These are phyloP conservation scores for Botrytis galanthina DNA, from an alignment of 2,329 filamentous ascomycete species.

Conservation along the genomic window DNA sequence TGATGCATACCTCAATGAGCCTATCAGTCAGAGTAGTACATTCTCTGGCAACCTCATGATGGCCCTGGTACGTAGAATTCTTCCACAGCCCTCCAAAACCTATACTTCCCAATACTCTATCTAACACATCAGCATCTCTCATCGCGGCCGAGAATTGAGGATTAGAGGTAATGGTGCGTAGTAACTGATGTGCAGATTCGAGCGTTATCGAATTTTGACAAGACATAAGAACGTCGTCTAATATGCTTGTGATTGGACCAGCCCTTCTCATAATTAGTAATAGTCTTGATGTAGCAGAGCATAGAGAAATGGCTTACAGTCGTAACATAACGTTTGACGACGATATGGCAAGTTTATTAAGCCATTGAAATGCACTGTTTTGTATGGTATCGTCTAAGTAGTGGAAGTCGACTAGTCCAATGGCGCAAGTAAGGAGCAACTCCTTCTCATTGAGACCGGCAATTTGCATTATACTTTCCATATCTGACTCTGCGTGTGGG, in stretches of 20 bases:
- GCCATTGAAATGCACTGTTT: slow-evolving; percentile 56
- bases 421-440: slow-evolving; percentile 59
- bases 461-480: slow-evolving; percentile 42
- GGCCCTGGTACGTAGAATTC: slow-evolving; percentile 36
- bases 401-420: slow-evolving; percentile 65
- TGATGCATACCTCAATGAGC: slow-evolving; percentile 35
- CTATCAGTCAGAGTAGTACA: slow-evolving; percentile 36
- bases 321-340: slow-evolving; percentile 57
- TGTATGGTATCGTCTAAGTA: slow-evolving; percentile 62
- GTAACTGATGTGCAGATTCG: slow-evolving; percentile 57
- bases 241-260: slow-evolving; percentile 54
- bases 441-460: slow-evolving; percentile 58
- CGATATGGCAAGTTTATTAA: slow-evolving; percentile 54
- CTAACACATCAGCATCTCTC: slow-evolving; percentile 49
- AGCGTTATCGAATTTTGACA: slow-evolving; percentile 61
- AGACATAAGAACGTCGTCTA: slow-evolving; percentile 59
- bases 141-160: slow-evolving; percentile 50
- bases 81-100: slow-evolving; percentile 65
- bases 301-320: slow-evolving; percentile 47
- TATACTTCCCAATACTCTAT: slow-evolving; percentile 55
- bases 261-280: slow-evolving; percentile 43
- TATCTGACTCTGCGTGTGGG: slow-evolving; percentile 42
- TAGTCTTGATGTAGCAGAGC: not conserved
- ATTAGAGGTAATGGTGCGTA: slow-evolving; percentile 57
- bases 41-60: slow-evolving; percentile 37